These are phyloP conservation scores for Williopsis jadinii DNA, from an alignment of 1,139 yeast species.

Conservation along the genomic window DNA sequence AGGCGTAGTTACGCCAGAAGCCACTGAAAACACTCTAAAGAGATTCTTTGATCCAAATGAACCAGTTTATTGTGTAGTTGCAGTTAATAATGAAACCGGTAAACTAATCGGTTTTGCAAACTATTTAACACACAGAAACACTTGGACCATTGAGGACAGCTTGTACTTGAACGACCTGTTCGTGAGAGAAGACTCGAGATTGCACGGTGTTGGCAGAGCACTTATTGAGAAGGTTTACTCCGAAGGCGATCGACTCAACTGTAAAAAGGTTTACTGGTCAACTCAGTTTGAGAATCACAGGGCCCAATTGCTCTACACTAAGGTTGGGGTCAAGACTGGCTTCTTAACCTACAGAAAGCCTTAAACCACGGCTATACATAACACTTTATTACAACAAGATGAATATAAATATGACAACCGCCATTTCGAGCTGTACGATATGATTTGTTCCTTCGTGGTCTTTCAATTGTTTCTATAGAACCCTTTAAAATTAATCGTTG, in stretches of 20 bases:
- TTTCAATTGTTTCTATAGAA: too few species aligned
- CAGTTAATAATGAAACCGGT: conserved; percentile 3
- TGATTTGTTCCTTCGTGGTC: too few species aligned
- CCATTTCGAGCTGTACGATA: too few species aligned
- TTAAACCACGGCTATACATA: not conserved
- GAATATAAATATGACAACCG: too few species aligned
- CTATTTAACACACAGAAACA: conserved; percentile 4
- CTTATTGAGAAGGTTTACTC: conserved; percentile 1
- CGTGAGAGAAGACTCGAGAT: conserved; percentile 2
- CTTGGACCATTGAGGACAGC: conserved; percentile 3
- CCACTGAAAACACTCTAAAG: conserved; percentile 2
- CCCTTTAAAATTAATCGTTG: too few species aligned
- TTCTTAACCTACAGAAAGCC: conserved; percentile 1
- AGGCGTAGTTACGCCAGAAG: conserved; percentile 1
- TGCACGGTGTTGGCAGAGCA: conserved; percentile 1
- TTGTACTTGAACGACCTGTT: conserved; percentile 4
- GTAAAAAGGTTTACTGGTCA: conserved; percentile 3
- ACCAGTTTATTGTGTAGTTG: conserved; percentile 3
- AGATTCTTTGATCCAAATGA: conserved; percentile 4
- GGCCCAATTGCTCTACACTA: conserved; percentile 4
- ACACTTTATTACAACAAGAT: too few species aligned
- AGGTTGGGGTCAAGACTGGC: conserved; percentile 4
- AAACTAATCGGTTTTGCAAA: conserved; percentile 4
- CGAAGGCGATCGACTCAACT: conserved; percentile 1
- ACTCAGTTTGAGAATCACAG: conserved; percentile 6